phyloP scores from a whole-genome alignment of 2,329 filamentous ascomycete genomes.

The Macrophomina tecta region DNA sequence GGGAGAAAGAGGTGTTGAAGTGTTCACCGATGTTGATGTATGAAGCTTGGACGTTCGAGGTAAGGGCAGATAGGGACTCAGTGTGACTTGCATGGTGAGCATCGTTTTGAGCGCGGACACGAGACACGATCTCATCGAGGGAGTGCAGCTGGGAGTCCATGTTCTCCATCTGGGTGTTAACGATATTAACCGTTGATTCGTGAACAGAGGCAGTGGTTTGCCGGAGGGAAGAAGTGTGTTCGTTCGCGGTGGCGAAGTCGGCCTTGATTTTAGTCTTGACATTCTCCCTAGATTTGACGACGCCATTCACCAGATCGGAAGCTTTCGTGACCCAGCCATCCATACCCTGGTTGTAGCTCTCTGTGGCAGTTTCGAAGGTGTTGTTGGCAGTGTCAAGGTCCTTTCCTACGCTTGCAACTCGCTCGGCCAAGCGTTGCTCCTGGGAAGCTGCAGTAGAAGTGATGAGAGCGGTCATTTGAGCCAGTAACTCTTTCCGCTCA shows the following conservation, averaged over 20 bases:
- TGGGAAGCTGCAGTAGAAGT: slow-evolving; percentile 76
- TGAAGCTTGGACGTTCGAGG: slow-evolving; percentile 72
- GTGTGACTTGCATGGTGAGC: slow-evolving; percentile 74
- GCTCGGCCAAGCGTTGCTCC: slow-evolving; percentile 70
- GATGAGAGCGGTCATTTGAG: slow-evolving; percentile 79
- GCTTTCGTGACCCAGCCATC: slow-evolving; percentile 75
- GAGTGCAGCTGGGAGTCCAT: slow-evolving; percentile 88
- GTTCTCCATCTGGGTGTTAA: slow-evolving; percentile 86
- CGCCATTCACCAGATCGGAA: slow-evolving; percentile 70
- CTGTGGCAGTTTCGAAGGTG: slow-evolving; percentile 68
- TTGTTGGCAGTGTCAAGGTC: slow-evolving; percentile 70
- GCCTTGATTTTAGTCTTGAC: slow-evolving; percentile 83
- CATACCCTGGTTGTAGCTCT: slow-evolving; percentile 73
- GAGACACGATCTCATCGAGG: slow-evolving; percentile 86
- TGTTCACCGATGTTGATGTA: slow-evolving; percentile 74
- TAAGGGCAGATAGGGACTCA: slow-evolving; percentile 69
- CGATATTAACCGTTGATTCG: slow-evolving; percentile 85
- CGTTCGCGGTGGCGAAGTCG: slow-evolving; percentile 83
- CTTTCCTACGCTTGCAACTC: slow-evolving; percentile 66
- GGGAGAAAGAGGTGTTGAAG: slow-evolving; percentile 70
- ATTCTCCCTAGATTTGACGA: slow-evolving; percentile 74
- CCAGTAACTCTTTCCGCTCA: slow-evolving; percentile 75
- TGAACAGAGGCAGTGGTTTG: slow-evolving; percentile 85
- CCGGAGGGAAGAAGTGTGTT: slow-evolving; percentile 83
- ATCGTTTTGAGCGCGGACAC: slow-evolving; percentile 80